Percentiles rank a stretch among this genome's conserved stretches.
phyloP scores from a whole-genome alignment of 1,284 basidiomycete genomes.

The Heterobasidion irregulare region DNA sequence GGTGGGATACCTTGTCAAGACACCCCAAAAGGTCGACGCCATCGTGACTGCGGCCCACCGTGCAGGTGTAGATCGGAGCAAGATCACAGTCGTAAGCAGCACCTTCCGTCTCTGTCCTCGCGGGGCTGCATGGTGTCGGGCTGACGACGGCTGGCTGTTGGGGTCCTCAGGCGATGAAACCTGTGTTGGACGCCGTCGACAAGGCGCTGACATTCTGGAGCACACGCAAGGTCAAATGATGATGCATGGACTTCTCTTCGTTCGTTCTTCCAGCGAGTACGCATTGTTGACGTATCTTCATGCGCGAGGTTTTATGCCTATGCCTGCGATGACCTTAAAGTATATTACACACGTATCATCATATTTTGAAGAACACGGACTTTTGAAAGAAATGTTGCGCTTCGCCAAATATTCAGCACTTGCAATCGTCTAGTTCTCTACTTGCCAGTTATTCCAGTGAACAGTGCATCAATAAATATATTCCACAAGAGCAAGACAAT shows the following conservation, averaged over 20 bases:
- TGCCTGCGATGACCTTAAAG: neutral
- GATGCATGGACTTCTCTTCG: neutral
- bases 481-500: too few relatives aligned
- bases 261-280: neutral
- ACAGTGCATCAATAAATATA: too few relatives aligned
- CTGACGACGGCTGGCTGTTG: neutral
- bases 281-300: too few relatives aligned
- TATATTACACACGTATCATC: too few relatives aligned
- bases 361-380: too few relatives aligned
- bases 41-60: constrained; percentile 58
- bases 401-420: too few relatives aligned
- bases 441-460: too few relatives aligned
- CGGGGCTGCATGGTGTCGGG: neutral
- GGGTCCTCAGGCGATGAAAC: constrained; percentile 63
- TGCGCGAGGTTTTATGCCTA: neutral
- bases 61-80: constrained; percentile 53
- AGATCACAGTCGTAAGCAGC: constrained; percentile 56
- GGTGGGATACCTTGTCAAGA: constrained; percentile 73
- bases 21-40: constrained; percentile 73
- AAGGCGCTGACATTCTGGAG: constrained; percentile 64
- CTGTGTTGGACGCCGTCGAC: constrained; percentile 70
- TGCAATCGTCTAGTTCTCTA: too few relatives aligned
- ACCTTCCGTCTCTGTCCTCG: constrained; percentile 10
- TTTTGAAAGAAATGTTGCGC: too few relatives aligned
- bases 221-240: constrained; percentile 12